These are phyloP conservation scores for Arctostaphylos glauca DNA, from an alignment of 148 eudicot species.

Conservation along the genomic window DNA sequence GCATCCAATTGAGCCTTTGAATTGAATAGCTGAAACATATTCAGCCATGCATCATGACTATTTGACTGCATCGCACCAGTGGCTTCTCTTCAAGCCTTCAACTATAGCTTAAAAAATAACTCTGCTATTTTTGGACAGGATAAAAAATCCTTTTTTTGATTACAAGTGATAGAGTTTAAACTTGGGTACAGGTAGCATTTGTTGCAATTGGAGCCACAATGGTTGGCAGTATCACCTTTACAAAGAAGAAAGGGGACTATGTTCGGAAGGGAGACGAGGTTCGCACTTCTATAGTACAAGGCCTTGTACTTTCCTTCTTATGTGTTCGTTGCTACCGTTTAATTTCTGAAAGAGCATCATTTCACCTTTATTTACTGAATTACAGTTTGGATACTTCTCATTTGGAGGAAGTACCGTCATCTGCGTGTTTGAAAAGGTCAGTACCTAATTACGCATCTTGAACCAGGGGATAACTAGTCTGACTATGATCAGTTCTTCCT, in stretches of 20 bases:
- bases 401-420: conserved; percentile 99
- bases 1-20: background rate
- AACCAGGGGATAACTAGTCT: background rate
- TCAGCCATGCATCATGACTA: background rate
- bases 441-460: conserved; percentile 17
- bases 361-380: conserved; percentile 8
- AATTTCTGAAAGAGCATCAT: background rate
- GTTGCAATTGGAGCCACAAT: conserved; percentile 98
- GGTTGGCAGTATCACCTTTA: conserved; percentile 95
- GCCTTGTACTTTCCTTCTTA: conserved; percentile 9
- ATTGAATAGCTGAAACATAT: background rate
- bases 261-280: conserved; percentile 96
- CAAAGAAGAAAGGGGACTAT: conserved; percentile 64
- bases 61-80: background rate
- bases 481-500: background rate
- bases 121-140: background rate
- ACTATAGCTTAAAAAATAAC: background rate
- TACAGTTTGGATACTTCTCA: conserved; percentile 94
- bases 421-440: conserved; percentile 91
- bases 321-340: background rate
- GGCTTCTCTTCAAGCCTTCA: background rate
- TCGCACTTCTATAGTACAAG: conserved; percentile 9
- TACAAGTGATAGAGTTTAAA: background rate
- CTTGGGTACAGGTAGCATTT: conserved; percentile 76
- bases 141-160: background rate